Conservation (phyloP, 768 basidiomycete species). For the Boletus rufocinnamomeus region DNA sequence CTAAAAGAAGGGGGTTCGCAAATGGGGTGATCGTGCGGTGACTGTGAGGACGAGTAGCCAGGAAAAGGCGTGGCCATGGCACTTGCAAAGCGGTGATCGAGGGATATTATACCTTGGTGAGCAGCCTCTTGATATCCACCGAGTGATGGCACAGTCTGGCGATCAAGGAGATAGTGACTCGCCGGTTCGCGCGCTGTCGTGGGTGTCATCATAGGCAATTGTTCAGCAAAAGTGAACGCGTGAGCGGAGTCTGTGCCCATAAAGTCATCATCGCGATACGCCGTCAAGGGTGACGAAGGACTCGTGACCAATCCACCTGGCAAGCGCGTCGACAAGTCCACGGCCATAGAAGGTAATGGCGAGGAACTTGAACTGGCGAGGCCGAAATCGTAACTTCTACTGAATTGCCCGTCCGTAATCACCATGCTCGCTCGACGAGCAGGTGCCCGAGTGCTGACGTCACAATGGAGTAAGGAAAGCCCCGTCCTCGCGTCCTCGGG, state of each 20-base stretch:
- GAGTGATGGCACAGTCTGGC: slow-evolving; percentile 20
- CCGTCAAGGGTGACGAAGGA: slow-evolving; percentile 25
- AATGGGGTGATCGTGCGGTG: slow-evolving; percentile 31
- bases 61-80: slow-evolving; percentile 31
- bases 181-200: slow-evolving; percentile 13
- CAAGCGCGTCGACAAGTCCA: slow-evolving; percentile 16
- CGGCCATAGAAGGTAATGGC: slow-evolving; percentile 16
- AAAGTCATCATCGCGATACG: slow-evolving; percentile 29
- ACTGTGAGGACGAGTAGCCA: slow-evolving; percentile 34
- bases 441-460: slow-evolving; percentile 22
- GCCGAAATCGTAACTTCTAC: slow-evolving; percentile 9
- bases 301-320: slow-evolving; percentile 18
- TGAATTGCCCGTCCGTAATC: slow-evolving; percentile 13
- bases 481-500: slow-evolving; percentile 30
- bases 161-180: slow-evolving; percentile 18
- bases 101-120: slow-evolving; percentile 21
- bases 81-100: slow-evolving; percentile 29
- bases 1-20: slow-evolving; percentile 28
- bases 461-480: slow-evolving; percentile 19
- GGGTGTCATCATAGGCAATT: slow-evolving; percentile 17
- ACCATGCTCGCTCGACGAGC: slow-evolving; percentile 20
- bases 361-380: slow-evolving; percentile 9
- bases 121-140: slow-evolving; percentile 18
- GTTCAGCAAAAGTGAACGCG: slow-evolving; percentile 19
- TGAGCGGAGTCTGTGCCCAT: slow-evolving; percentile 17